Evolutionary conservation across 2,329 filamentous ascomycete species (phyloP).

Genomic region (Arthrinium puccinioides): DNA sequence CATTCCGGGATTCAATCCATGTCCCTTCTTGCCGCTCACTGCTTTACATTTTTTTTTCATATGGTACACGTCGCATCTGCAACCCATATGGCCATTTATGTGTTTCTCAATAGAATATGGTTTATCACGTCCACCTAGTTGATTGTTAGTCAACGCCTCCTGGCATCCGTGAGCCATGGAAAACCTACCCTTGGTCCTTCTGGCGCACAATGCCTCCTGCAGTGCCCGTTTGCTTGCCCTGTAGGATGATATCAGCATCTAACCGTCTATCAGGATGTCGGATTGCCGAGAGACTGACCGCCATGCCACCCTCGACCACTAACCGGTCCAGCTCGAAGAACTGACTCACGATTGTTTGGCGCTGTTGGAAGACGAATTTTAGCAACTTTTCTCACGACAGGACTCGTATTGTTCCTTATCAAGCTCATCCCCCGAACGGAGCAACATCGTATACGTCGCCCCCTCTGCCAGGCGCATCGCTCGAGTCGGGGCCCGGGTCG

Average conservation of each 20-base stretch:
- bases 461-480: too few relatives aligned
- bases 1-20: too few relatives aligned
- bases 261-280: conserved; percentile 8
- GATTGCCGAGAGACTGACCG: conserved; percentile 51
- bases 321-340: conserved; percentile 89
- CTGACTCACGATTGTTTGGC: conserved; percentile 90
- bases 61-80: background rate
- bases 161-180: background rate
- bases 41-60: too few relatives aligned
- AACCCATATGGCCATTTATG: background rate
- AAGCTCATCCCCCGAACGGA: too few relatives aligned
- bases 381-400: too few relatives aligned
- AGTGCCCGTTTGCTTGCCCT: conserved; percentile 63
- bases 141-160: conserved; percentile 4
- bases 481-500: too few relatives aligned
- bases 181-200: conserved; percentile 68
- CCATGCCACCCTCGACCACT: conserved; percentile 83
- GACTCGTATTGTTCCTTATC: too few relatives aligned
- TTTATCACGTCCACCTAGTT: conserved; percentile 22
- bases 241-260: background rate
- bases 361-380: conserved; percentile 43
- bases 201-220: conserved; percentile 63
- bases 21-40: too few relatives aligned
- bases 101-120: background rate
- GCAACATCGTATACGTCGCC: too few relatives aligned